Conservation (phyloP, 2,329 filamentous ascomycete genomes). For the Fusarium sp. region DNA sequence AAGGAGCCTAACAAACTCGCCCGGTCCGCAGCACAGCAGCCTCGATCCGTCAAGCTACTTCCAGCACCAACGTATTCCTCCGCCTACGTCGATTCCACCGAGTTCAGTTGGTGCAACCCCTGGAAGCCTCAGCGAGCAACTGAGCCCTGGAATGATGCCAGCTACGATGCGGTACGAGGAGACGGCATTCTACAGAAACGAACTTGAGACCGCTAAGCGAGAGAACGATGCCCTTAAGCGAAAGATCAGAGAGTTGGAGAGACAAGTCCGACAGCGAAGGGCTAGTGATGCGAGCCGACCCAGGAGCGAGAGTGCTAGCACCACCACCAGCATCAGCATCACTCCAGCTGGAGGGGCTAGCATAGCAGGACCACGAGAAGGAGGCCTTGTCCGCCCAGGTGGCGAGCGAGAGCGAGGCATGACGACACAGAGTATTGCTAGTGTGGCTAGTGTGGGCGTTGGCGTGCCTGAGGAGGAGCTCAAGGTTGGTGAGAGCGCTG, state of each 20-base stretch:
- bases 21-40: conserved; percentile 63
- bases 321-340: conserved; percentile 65
- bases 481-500: conserved; percentile 74
- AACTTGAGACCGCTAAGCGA: conserved; percentile 73
- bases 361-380: conserved; percentile 64
- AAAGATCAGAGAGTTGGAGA: conserved; percentile 74
- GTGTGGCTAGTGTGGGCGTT: conserved; percentile 64
- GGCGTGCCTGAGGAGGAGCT: conserved; percentile 74
- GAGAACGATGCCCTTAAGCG: conserved; percentile 76
- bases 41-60: conserved; percentile 63
- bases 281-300: conserved; percentile 63
- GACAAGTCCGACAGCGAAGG: conserved; percentile 65
- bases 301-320: conserved; percentile 69
- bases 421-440: conserved; percentile 62
- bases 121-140: conserved; percentile 58
- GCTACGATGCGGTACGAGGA: conserved; percentile 75
- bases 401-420: conserved; percentile 59
- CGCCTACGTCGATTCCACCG: conserved; percentile 52
- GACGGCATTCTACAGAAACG: conserved; percentile 70
- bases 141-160: conserved; percentile 69
- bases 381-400: conserved; percentile 47
- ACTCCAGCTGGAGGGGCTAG: conserved; percentile 56
- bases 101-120: conserved; percentile 61
- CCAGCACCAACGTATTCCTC: conserved; percentile 62
- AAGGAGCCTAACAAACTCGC: conserved; percentile 67